Evolutionary conservation across 2,329 filamentous ascomycete genomes (phyloP).

Genomic region (Hypoxylon sp.): DNA sequence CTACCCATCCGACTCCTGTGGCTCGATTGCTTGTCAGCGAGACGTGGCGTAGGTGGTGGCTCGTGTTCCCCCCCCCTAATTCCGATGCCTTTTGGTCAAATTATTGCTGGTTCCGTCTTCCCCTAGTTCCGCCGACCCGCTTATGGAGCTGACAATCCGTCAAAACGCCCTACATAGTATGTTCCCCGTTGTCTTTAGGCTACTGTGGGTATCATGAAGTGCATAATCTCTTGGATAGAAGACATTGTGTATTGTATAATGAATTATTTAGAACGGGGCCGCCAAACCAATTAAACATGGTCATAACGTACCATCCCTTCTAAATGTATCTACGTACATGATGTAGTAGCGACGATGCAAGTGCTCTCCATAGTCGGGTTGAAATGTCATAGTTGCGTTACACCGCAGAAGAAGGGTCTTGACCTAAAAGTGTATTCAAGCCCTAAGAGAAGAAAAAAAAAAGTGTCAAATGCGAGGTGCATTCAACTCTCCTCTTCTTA

Average conservation of each 20-base stretch:
- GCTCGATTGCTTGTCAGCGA: constrained; percentile 39
- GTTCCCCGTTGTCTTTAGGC: constrained; percentile 35
- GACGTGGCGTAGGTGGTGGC: constrained; percentile 40
- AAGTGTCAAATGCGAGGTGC: constrained; percentile 2
- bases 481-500: not conserved
- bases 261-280: constrained; percentile 15
- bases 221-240: constrained; percentile 30
- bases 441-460: constrained; percentile 8
- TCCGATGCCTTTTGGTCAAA: constrained; percentile 41
- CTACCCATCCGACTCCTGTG: constrained; percentile 34
- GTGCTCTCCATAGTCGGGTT: constrained; percentile 31
- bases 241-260: constrained; percentile 29
- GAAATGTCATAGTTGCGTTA: constrained; percentile 39
- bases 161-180: constrained; percentile 28
- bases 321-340: constrained; percentile 12
- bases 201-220: constrained; percentile 31
- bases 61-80: constrained; percentile 46
- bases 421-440: constrained; percentile 28
- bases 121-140: constrained; percentile 49
- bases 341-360: constrained; percentile 19
- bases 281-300: constrained; percentile 14
- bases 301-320: not conserved
- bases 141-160: constrained; percentile 41
- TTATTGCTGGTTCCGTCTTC: constrained; percentile 49
- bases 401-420: constrained; percentile 33